Evolutionary conservation across 164 flowering plant genomes (phyloP).

Genomic region (Umbellularia californica): DNA sequence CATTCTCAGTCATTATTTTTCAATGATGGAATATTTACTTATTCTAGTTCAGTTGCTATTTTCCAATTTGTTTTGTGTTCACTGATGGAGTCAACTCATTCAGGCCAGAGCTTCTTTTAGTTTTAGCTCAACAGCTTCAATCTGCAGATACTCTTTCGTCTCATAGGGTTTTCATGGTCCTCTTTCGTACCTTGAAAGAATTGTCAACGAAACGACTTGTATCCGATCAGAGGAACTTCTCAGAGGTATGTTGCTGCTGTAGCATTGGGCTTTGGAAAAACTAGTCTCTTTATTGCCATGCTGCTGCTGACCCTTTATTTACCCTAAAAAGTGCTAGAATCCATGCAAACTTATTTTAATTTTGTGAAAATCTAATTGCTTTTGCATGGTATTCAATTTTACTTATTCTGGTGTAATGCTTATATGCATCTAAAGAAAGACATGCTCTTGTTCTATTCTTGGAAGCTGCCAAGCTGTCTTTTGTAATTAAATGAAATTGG

Average conservation of each 20-base stretch:
- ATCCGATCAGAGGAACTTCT: conserved; percentile 71
- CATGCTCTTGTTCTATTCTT: too few species aligned
- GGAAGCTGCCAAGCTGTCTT: too few species aligned
- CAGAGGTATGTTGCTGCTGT: conserved; percentile 52
- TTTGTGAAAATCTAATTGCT: too few species aligned
- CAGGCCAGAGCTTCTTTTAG: conserved; percentile 86
- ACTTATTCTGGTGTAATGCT: too few species aligned
- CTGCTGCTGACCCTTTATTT: neutral
- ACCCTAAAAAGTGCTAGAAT: neutral
- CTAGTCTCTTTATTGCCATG: neutral
- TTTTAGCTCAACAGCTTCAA: conserved; percentile 76
- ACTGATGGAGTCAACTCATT: conserved; percentile 19
- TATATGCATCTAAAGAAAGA: too few species aligned
- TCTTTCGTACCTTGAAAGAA: conserved; percentile 87
- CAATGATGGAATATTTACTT: neutral
- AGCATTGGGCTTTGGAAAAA: neutral
- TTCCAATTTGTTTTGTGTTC: neutral
- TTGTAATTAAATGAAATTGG: too few species aligned
- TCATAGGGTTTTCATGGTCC: conserved; percentile 80
- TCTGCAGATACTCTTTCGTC: conserved; percentile 76
- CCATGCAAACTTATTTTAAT: too few species aligned
- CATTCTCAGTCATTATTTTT: neutral
- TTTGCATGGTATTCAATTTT: too few species aligned
- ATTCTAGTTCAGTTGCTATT: neutral
- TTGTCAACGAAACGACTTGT: conserved; percentile 88